Base-by-base conservation (phyloP, 179 eudicot genomes). In the Patellifolia procumbens region DNA sequence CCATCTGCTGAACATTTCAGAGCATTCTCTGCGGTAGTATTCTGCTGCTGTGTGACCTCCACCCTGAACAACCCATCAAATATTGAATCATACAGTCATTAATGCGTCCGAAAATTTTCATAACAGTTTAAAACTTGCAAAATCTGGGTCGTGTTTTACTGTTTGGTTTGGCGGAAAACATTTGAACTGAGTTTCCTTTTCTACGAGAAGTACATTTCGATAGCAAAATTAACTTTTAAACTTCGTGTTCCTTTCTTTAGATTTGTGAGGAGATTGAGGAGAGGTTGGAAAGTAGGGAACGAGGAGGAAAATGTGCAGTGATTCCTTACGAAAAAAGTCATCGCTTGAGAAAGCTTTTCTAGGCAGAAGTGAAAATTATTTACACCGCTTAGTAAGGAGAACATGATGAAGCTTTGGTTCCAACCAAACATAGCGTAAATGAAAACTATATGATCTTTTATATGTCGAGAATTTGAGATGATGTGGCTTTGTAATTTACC, bases 11-110 rank as follows among this genome's bases (percentile, higher is more conserved):
- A 84, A 74, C 89, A 89, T 84, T n/a, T 82, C 82, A 39, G 37
- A 75, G 75, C 91, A 83, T 80, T 86, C 88, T 45, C 24, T 68
- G 0, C 91, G 91, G 45, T 81, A 82, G 82, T 82, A 88, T 80
- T 88, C 93, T 51, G 93, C 86, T 20, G 90, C 91, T 35, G 88
- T 78, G 78, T 91, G 91, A 72, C 96, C 92, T 32, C 81, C 92
- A 58, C 96, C 96, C 96, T 91, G 77, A 16, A 55, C 46, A 74
- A 19, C 22, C n/a, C 51, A 48, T 53, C 39, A 69, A 48, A 51
- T 42, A 52, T 70, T n/a, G 28, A 32, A 49, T 7, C 20, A 70
- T 70, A 52, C 45, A 32, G 35, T 68, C 35, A 49, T 28, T 32
- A 1, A 68, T 67, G 3, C 16, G n/a, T n/a, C n/a, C n/a, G n/a